A percentile compares a stretch with the other conserved stretches of the same genome.
Evolutionary conservation across 78 protist genomes (phyloP).

Genomic region (Dictyostelium capitatum): DNA sequence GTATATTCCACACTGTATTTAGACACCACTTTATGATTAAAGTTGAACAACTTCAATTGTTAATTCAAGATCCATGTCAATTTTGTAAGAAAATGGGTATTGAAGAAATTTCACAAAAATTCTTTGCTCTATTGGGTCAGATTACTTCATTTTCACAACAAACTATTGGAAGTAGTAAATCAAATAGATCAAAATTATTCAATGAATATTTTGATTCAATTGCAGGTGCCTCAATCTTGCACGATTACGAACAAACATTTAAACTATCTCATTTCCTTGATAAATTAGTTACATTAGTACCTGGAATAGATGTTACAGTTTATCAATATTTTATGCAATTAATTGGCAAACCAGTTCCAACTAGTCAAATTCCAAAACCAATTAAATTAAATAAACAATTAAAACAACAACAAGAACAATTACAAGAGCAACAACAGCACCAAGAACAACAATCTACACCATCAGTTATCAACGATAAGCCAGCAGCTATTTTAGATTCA

Average conservation of each 20-base stretch:
- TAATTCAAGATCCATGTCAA: constrained; percentile 20
- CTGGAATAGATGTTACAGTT: neutral
- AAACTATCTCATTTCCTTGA: constrained; percentile 12
- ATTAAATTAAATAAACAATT: neutral
- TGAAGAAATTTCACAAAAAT: neutral
- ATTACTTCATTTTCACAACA: constrained; percentile 3
- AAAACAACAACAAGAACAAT: neutral
- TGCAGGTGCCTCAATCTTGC: neutral
- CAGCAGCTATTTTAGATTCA: neutral
- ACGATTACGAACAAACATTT: constrained; percentile 43
- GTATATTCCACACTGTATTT: constrained; percentile 12
- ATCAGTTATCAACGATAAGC: neutral
- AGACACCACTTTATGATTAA: constrained; percentile 30
- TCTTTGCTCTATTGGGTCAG: neutral
- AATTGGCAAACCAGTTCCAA: constrained; percentile 38
- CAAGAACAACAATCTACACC: too few species aligned
- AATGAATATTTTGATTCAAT: constrained; percentile 14
- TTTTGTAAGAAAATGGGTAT: constrained; percentile 1
- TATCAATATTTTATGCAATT: constrained; percentile 15
- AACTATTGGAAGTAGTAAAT: neutral
- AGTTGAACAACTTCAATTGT: constrained; percentile 14
- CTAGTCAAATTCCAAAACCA: neutral
- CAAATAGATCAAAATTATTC: constrained; percentile 18
- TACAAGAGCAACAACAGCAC: neutral
- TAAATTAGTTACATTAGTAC: neutral